Base-by-base conservation (phyloP, 2,329 filamentous ascomycete genomes). In the Microsporum canis region DNA sequence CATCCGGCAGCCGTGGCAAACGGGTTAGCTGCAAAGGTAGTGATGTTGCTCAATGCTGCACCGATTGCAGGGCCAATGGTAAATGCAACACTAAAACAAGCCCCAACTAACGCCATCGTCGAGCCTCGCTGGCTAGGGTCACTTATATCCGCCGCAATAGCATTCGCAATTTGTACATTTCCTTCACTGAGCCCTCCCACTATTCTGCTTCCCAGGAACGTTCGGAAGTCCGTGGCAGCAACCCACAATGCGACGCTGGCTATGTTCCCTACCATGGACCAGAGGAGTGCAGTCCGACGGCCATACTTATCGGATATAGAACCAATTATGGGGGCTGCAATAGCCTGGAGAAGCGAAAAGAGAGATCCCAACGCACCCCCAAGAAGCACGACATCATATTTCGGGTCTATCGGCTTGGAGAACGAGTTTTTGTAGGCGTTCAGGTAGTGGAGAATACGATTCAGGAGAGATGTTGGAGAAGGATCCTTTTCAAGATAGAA, bases 381-480 rank as follows among this genome's bases (percentile, higher is more conserved):
- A 4, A 99, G 84, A 49, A 99, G 82, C 31, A 99, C 91, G 67
- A 97, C 96, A 72, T 99, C 94, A 79, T 99, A 96, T 77, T 90
- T 86, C 61, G 91, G 91, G 71, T 96, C 92, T 74, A 99, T 97
- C 51, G 92, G 91, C 60, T 87, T 86, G 49, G 89, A 86, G 71
- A 99, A 99, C 61, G 89, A 84, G 66, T 91, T 87, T 76, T 99
- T 99, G 83, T 99, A 99, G 53, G 88, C 81, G 72, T 99, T 96
- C 59, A 99, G 82, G 67, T 88, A 91, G 67, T 81, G 79, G 64
- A 99, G 82, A 61, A 97, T 84, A 63, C 83, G 83, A 64, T 90
- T 86, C 29, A 99, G 85, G 36, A 95, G 76, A 0, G 89, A 91
- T 62, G 77, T 74, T 2, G 81, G 77, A 39, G 77, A 71, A 65